Evolutionary conservation across 352 stramenopile genomes (phyloP).

Genomic region (Phytophthora vignae): DNA sequence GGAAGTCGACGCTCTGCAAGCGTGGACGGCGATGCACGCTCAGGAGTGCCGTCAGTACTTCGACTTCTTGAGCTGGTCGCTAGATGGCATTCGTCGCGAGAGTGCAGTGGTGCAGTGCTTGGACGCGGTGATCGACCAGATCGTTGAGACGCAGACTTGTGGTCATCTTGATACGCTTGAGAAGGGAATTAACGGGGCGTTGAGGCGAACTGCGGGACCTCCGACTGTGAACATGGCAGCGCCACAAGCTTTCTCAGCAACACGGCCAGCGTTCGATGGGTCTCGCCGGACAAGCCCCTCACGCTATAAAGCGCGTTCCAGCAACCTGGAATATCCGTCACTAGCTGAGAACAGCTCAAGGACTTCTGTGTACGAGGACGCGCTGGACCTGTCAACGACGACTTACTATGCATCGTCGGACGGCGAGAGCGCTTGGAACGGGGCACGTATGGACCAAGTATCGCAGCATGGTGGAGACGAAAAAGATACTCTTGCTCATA

Average conservation of each 20-base stretch:
- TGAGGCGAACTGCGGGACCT: slow-evolving; percentile 9
- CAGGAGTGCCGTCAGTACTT: slow-evolving; percentile 62
- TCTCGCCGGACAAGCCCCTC: not conserved
- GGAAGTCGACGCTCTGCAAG: slow-evolving; percentile 42
- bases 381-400: slow-evolving; percentile 24
- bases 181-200: slow-evolving; percentile 7
- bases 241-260: not conserved
- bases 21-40: slow-evolving; percentile 52
- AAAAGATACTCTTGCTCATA: not conserved
- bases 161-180: slow-evolving; percentile 32
- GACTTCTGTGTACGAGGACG: slow-evolving; percentile 4
- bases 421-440: not conserved
- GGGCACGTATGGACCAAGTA: not conserved
- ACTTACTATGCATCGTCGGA: slow-evolving; percentile 25
- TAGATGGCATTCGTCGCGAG: slow-evolving; percentile 44
- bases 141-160: slow-evolving; percentile 31
- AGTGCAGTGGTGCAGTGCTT: slow-evolving; percentile 38
- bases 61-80: slow-evolving; percentile 57
- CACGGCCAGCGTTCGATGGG: not conserved
- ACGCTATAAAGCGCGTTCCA: slow-evolving; percentile 1
- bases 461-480: slow-evolving; percentile 2
- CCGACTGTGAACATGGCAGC: not conserved
- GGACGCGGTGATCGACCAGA: slow-evolving; percentile 35
- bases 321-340: not conserved
- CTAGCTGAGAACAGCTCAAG: not conserved